Conservation (phyloP, 2,329 filamentous ascomycete genomes). For the Rutstroemia sp. region DNA sequence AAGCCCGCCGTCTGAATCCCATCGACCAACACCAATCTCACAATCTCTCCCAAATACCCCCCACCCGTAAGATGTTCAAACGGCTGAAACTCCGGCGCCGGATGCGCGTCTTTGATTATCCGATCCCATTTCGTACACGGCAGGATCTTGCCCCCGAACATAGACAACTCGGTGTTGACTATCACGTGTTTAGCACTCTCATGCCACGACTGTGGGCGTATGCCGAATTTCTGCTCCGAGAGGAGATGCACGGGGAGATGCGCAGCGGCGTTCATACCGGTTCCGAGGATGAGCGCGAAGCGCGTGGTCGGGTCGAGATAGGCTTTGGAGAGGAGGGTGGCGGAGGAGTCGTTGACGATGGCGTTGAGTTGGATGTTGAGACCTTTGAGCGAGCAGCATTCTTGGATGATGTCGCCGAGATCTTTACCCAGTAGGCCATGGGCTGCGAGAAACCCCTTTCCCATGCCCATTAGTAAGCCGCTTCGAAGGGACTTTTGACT, state of each 20-base stretch:
- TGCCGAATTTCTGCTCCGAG: conserved; percentile 47
- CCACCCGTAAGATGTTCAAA: conserved; percentile 57
- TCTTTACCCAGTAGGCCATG: conserved; percentile 51
- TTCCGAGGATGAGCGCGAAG: conserved; percentile 59
- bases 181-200: conserved; percentile 53
- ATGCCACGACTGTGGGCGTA: conserved; percentile 48
- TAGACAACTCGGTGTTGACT: conserved; percentile 60
- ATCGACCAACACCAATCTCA: conserved; percentile 49
- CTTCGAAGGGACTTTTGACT: conserved; percentile 58
- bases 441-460: conserved; percentile 57
- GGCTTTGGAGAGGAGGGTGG: conserved; percentile 57
- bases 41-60: conserved; percentile 60
- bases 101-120: conserved; percentile 43
- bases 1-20: conserved; percentile 47
- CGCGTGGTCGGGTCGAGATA: conserved; percentile 49
- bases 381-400: conserved; percentile 39
- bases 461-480: conserved; percentile 54
- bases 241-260: conserved; percentile 54
- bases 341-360: conserved; percentile 61
- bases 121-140: conserved; percentile 56
- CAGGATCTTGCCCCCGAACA: conserved; percentile 54
- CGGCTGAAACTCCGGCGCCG: conserved; percentile 53
- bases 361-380: conserved; percentile 50
- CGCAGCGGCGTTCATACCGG: conserved; percentile 58
- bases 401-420: conserved; percentile 49